phyloP scores from a whole-genome alignment of 2,329 filamentous ascomycete genomes.

The Verticillium zaregamsianum region DNA sequence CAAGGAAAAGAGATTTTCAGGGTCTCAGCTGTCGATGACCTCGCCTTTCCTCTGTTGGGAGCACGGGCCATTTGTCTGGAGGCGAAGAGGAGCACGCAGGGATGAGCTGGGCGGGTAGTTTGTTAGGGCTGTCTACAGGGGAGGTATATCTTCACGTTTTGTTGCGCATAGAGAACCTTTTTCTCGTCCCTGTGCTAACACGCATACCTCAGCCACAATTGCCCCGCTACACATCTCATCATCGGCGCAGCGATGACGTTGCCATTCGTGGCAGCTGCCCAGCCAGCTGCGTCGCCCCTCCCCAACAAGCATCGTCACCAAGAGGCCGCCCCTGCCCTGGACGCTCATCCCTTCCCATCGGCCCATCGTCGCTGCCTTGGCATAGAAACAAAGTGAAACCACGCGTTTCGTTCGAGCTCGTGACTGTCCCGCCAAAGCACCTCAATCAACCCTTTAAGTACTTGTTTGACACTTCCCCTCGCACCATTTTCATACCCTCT shows the following conservation, averaged over 20 bases:
- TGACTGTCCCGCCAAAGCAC: neutral
- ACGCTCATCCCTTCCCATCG: neutral
- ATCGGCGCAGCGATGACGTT: constrained; percentile 3
- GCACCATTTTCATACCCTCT: neutral
- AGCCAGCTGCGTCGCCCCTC: neutral
- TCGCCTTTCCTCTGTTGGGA: neutral
- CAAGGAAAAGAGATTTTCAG: neutral
- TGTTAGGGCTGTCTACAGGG: neutral
- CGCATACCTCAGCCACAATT: neutral
- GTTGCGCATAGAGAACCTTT: neutral
- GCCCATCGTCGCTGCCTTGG: constrained; percentile 1
- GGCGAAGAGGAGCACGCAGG: neutral
- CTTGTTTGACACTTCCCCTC: neutral
- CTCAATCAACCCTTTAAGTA: neutral
- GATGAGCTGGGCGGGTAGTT: neutral
- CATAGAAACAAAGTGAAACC: neutral
- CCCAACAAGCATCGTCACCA: neutral
- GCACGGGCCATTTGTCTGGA: neutral
- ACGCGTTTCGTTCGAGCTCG: neutral
- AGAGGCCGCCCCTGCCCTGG: neutral
- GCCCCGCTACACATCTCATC: constrained; percentile 1
- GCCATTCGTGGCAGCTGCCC: neutral
- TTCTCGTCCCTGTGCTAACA: neutral
- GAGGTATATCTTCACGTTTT: neutral
- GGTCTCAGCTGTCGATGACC: neutral